Base-by-base conservation (phyloP, 345 rosid species). In the Citrus hindsii region DNA sequence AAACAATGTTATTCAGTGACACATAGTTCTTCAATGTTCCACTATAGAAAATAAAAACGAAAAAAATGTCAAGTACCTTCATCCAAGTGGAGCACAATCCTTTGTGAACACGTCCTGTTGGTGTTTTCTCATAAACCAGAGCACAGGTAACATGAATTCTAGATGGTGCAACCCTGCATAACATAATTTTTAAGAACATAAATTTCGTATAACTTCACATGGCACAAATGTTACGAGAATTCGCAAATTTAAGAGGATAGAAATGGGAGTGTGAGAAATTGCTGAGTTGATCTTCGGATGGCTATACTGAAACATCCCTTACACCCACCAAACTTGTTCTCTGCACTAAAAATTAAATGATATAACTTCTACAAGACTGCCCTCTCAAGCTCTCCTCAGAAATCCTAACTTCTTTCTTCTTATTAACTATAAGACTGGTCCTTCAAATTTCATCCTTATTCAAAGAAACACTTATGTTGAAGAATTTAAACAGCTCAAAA, bases 61-160 rank as follows among this genome's bases (percentile, higher is more conserved):
- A 40, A 2, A 28, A 24, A 40, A 79, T 42, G 48, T 70, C 32
- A 69, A 37, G 46, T 85, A 89, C 92, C 92, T 87, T 87, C 90
- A 89, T 89, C 99, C 99, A 96, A 38, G 97, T 96, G 27, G 99
- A 96, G 85, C 99, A 96, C 76, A 96, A 85, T 79, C 99, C 99
- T 80, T 82, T 90, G 86, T 94, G 99, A 75, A 88, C 81, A 79
- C 99, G 89, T 61, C 97, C 98, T 6, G 95, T 84, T 33, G 97
- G 94, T 61, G 94, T 93, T 81, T 90, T 87, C 72, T 89, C 99
- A 68, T 88, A 87, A 71, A 96, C 99, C 79, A 96, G 85, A 7
- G 99, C 95, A 77, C 95, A 92, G 40, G 99, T 94, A 68, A 94
- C 99, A 89, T 96, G 98, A 82, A 96, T 86, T 83, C 92, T 92